Base-by-base conservation (phyloP, 345 rosid species). In the Arabidopsis arenosa region DNA sequence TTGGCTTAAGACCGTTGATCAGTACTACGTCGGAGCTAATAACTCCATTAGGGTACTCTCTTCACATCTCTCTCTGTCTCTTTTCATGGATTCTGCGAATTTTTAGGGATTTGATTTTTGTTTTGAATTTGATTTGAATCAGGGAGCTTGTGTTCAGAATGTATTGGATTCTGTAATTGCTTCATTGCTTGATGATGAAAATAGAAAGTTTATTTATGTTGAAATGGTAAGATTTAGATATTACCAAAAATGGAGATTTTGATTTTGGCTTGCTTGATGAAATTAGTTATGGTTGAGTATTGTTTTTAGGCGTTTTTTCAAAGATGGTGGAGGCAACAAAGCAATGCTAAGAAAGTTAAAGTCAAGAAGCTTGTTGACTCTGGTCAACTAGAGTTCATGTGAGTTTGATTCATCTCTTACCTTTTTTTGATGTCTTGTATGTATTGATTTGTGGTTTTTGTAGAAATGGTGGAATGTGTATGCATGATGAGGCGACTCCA, bases 311-410 rank as follows among this genome's bases (percentile, higher is more conserved):
- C 98, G 6, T 93, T 93, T 58, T 91, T 93, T 70, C 84, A 91
- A 82, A 83, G 97, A 82, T 93, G 98, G 97, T 93, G 98, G 98
- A 89, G 97, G 57, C 98, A 93, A 82, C 98, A 91, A 83, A 91
- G 93, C 68, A 80, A 83, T 36, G 74, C 84, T 18, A 87, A 80
- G 86, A 91, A 89, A 83, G 67, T 77, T 62, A 85, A 84, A 74
- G 97, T 93, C 68, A 89, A 85, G 84, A 87, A 83, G 86, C 90
- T 93, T 45, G 98, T 91, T 68, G 77, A 84, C 74, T 86, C 92
- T 4, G 96, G 98, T 80, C 97, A 89, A 80, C 84, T 93, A 4
- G 98, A 93, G 80, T 93, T 93, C 91, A 91, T 93, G 98, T 93
- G 76, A 41, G 66, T 68, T 68, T 68, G 10, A 64, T 68, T 80